Conservation (phyloP, 352 stramenopile genomes). For the Blastocystis hominis region DNA sequence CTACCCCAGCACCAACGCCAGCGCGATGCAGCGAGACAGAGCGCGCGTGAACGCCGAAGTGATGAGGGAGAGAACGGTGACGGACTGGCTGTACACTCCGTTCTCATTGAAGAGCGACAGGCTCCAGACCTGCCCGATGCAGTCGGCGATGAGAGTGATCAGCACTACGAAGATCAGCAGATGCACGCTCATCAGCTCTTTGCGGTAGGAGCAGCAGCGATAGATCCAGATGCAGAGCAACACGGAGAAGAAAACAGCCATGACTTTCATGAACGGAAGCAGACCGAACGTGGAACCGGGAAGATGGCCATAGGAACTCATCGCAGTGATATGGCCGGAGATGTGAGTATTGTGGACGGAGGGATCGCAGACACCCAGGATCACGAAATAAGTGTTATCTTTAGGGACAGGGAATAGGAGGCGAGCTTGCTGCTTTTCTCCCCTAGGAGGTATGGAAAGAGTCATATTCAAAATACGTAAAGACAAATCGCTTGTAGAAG, state of each 20-base stretch:
- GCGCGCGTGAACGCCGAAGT: not conserved
- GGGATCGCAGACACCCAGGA: not conserved
- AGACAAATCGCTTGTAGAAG: not conserved
- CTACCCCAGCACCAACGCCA: slow-evolving; percentile 10
- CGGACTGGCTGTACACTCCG: not conserved
- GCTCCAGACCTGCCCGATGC: not conserved
- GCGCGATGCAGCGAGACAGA: not conserved
- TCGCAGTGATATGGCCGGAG: not conserved
- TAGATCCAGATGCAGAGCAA: not conserved
- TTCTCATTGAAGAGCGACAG: not conserved
- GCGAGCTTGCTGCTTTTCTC: not conserved
- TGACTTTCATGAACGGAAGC: not conserved
- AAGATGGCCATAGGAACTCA: slow-evolving; percentile 36
- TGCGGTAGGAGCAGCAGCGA: not conserved
- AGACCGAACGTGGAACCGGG: not conserved
- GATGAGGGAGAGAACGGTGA: not conserved
- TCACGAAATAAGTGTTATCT: not conserved
- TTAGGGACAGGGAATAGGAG: not conserved
- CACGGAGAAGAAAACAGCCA: not conserved
- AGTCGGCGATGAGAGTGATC: not conserved
- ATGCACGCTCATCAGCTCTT: slow-evolving; percentile 42
- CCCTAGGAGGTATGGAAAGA: not conserved
- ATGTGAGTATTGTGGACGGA: not conserved
- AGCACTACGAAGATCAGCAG: not conserved
- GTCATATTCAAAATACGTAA: not conserved